Base-by-base conservation (phyloP, 2,329 filamentous ascomycete species). In the Periconia macrospinosa region DNA sequence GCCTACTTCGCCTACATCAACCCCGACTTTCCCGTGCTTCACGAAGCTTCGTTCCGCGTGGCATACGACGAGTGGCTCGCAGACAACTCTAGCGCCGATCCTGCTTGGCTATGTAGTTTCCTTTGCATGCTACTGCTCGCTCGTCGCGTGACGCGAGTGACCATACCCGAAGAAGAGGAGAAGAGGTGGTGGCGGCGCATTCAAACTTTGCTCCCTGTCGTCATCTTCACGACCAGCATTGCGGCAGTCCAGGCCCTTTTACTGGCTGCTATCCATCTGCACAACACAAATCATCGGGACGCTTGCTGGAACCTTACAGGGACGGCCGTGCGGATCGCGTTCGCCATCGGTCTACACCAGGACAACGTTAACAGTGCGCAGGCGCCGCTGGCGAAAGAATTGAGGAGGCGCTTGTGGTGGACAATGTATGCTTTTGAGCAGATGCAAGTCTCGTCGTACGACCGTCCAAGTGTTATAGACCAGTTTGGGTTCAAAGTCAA, bases 321-420 rank as follows among this genome's bases (percentile, higher is more conserved):
- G 11, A 73, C 75, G 8, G 75, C 76, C 1, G 65, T 76, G 7
- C 72, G 76, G 30, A 77, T 78, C 49, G 75, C 73, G n/a, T 71
- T 75, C 37, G 76, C 76, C 19, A 77, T 78, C 30, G 76, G 76
- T 19, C 66, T 79, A 47, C 76, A 78, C 53, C 75, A 76, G 50
- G 75, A 77, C 56, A 72, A 68, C 41, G 65, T 70, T 15, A 74
- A 71, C 51, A 65, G 65, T 1, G 58, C 57, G 14, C 66, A 74
- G 47, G 72, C 69, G 2, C 74, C 73, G 3, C 60, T 76, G 1
- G 62, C 67, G 2, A 59, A 71, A 17, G 80, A 82, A 56, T 63
- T 81, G 53, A 76, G 78, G 5, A 80, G 76, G 57, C 72, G 81
- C 0, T 54, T 84, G 13, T 85, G 82, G 81, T 84, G 80, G 80